Base-by-base conservation (phyloP, 1,139 yeast species). In the Yamadazyma membranifaciens region DNA sequence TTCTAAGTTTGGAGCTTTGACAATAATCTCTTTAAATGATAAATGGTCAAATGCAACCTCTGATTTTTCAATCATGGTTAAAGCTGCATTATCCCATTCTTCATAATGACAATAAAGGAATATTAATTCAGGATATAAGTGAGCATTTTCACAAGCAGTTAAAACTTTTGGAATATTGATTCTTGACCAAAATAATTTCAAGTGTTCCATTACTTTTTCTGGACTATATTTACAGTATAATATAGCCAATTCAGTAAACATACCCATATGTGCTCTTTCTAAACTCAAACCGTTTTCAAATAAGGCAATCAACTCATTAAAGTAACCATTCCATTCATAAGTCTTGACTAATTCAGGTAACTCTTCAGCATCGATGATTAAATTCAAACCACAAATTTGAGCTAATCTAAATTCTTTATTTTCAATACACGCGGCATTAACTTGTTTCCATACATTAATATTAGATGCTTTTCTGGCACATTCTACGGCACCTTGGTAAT, bases 251-350 rank as follows among this genome's bases (percentile, higher is more conserved):
- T 91, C 97, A 9, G 99, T 92, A 63, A 94, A 92, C 98, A 92
- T 92, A 56, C 98, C 98, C 98, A 92, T 92, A 62, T 94, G 98
- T 31, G 99, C 98, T 63, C 98, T 86, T 73, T 92, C 99, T 55
- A 92, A 78, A 38, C 96, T 95, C 46, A 92, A 78, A 52, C 98
- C 98, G 55, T 89, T 94, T 68, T 92, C 98, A 57, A 92, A 88
- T 56, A 92, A 78, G 13, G 96, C 80, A 51, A 92, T 87, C 49
- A 94, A 77, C 69, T 94, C 96, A 50, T 82, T 86, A 67, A 91
- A 89, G 68, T 88, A 88, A 36, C 98, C 99, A 55, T 85, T 81
- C 63, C 78, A 74, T 68, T 92, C 98, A 61, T 92, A 92, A 54
- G 86, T 86, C 47, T 70, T 75, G 40, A 92, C 98, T 51, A 92